phyloP scores from a whole-genome alignment of 2,329 filamentous ascomycete genomes.

The Ceratocystis ficicola region DNA sequence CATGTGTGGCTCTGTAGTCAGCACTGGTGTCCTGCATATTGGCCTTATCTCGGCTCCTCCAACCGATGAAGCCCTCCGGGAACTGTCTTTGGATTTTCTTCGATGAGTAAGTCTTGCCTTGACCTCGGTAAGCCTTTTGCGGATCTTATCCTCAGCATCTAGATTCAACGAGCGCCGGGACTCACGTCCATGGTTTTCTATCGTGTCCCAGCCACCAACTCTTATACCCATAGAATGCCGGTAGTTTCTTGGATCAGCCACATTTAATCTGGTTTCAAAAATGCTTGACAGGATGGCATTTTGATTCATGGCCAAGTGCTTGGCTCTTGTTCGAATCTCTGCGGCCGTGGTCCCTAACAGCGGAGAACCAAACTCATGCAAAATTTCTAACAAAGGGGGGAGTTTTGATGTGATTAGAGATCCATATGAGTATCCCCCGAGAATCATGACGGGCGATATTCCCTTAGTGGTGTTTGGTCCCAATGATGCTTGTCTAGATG shows the following conservation, averaged over 20 bases:
- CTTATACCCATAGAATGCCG: slow-evolving; percentile 33
- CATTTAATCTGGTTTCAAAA: slow-evolving; percentile 28
- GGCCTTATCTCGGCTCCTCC: not conserved
- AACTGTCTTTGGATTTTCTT: slow-evolving; percentile 12
- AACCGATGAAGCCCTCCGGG: not conserved
- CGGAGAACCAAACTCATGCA: slow-evolving; percentile 46
- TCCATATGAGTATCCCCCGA: slow-evolving; percentile 85
- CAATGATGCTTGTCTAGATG: not conserved
- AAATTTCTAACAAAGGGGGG: slow-evolving; percentile 48
- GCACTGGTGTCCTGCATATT: not conserved
- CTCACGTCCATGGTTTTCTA: slow-evolving; percentile 33
- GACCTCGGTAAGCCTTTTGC: slow-evolving; percentile 38
- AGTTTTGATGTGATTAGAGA: slow-evolving; percentile 67
- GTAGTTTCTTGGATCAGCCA: slow-evolving; percentile 25
- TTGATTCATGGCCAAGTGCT: slow-evolving; percentile 53
- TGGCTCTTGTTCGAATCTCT: slow-evolving; percentile 59
- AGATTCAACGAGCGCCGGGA: slow-evolving; percentile 30
- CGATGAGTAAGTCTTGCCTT: slow-evolving; percentile 29
- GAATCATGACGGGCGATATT: slow-evolving; percentile 36
- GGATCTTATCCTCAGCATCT: slow-evolving; percentile 38
- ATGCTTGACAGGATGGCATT: slow-evolving; percentile 36
- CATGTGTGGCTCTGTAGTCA: not conserved
- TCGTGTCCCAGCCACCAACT: slow-evolving; percentile 40
- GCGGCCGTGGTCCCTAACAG: slow-evolving; percentile 45
- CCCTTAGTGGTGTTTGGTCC: not conserved